Evolutionary conservation across 108 stramenopile genomes (phyloP), one percentile per base, ranked within the genome.

Genomic region (Skeletonema potamos): DNA sequence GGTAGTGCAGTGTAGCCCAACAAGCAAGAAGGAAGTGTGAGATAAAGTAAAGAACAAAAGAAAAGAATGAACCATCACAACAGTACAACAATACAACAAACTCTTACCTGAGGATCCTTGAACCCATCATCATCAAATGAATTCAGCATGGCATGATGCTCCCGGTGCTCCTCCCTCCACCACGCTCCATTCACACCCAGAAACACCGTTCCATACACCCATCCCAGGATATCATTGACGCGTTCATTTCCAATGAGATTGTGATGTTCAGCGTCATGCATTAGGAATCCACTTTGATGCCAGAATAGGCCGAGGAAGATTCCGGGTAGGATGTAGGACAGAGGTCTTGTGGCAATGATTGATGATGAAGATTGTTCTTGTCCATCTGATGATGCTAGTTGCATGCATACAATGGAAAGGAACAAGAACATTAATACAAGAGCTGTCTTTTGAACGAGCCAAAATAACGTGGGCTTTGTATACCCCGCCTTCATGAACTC

Each of bases 41-140:
- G 13, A 41, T 44, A 29, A 11, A 17, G 1, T 27, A 13, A 15
- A 10, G 20, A 22, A 22, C 48, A 6, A 51, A 24, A 51, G 8
- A 22, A 51, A 24, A 51, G 8, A 20, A 51, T 51, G 8, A 9
- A 51, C 6, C 44, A n/a, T 22, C 8, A 24, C 48, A 51, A 34
- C 34, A 34, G 7, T 9, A 51, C 17, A 0, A 51, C 4, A 0
- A 54, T 4, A 17, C 28, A 54, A 30, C 1, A 15, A 1, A 12
- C 0, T 71, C 70, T 73, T 27, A 73, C 72, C 62, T 73, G 72
- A 64, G 72, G 72, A 73, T 73, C 72, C 39, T 73, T 73, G 56
- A 64, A 73, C 27, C 72, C 72, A 32, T 64, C 15, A 13, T 61
- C 48, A 43, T 73, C 72, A 58, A 48, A 73, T 9, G 72, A 27